Evolutionary conservation across 225 moss, liverwort and hornwort species (phyloP).

Genomic region (Lunularia cruciata): DNA sequence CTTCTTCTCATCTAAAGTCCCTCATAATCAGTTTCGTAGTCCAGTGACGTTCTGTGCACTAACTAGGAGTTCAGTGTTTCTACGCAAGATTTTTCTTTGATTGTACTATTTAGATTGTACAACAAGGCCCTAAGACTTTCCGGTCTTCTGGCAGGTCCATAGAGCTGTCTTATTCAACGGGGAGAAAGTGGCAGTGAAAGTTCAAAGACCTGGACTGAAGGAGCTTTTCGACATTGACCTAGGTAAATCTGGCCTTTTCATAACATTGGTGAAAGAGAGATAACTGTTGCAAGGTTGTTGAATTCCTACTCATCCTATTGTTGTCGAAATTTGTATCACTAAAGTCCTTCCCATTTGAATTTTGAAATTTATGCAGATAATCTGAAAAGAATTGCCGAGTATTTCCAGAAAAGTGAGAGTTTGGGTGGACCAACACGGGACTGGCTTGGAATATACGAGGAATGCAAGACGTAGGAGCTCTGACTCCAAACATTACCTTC

Average conservation of each 20-base stretch:
- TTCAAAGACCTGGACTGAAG: constrained; percentile 94
- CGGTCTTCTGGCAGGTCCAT: constrained; percentile 59
- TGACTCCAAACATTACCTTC: too few relatives aligned
- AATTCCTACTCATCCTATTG: too few relatives aligned
- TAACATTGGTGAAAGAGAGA: too few relatives aligned
- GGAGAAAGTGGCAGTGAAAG: constrained; percentile 91
- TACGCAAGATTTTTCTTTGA: too few relatives aligned
- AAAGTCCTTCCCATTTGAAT: too few relatives aligned
- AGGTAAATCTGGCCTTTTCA: constrained; percentile 40
- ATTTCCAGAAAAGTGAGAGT: constrained; percentile 91
- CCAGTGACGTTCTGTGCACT: neutral
- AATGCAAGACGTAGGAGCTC: constrained; percentile 79
- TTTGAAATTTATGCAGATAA: constrained; percentile 61
- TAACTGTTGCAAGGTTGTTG: too few relatives aligned
- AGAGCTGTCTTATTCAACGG: constrained; percentile 86
- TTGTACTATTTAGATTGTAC: too few relatives aligned
- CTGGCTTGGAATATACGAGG: constrained; percentile 93
- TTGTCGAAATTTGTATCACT: too few relatives aligned
- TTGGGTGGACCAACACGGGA: constrained; percentile 90
- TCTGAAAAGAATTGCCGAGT: constrained; percentile 83
- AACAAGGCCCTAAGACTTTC: too few relatives aligned
- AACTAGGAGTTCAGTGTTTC: too few relatives aligned
- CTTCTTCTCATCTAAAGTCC: too few relatives aligned
- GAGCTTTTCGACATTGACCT: constrained; percentile 94
- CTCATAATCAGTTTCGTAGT: too few relatives aligned